A percentile compares a stretch with the other conserved stretches of the same genome.
phyloP scores from a whole-genome alignment of 2,329 filamentous ascomycete genomes.

The Lecanicillium sp. region DNA sequence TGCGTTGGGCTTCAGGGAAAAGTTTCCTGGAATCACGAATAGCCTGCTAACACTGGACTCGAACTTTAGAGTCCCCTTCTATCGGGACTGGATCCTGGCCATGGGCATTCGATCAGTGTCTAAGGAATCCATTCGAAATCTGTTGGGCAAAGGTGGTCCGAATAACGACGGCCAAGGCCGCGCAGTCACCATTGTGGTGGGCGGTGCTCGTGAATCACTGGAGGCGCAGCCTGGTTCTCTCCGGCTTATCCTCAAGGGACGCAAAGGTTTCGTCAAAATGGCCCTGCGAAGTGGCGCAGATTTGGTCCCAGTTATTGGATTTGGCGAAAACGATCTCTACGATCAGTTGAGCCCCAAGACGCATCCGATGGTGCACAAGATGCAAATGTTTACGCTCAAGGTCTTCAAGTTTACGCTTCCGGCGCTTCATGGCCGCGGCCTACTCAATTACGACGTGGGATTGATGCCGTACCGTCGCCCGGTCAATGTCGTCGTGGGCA shows the following conservation, averaged over 20 bases:
- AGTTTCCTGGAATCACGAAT: conserved; percentile 94
- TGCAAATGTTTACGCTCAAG: conserved; percentile 79
- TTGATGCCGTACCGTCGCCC: conserved; percentile 87
- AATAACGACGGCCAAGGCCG: conserved; percentile 82
- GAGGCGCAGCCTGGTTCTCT: conserved; percentile 75
- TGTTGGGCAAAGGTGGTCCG: conserved; percentile 69
- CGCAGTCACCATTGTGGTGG: conserved; percentile 93
- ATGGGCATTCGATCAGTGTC: conserved; percentile 86
- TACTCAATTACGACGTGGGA: conserved; percentile 97
- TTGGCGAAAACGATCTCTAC: conserved; percentile 95
- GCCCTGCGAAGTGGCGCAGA: conserved; percentile 89
- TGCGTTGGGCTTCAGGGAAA: conserved; percentile 73
- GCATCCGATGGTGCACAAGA: conserved; percentile 71
- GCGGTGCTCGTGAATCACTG: conserved; percentile 85
- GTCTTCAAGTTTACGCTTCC: conserved; percentile 88
- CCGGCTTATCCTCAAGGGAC: conserved; percentile 69
- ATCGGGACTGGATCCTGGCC: conserved; percentile 86
- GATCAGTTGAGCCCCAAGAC: conserved; percentile 73
- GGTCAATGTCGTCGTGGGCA: conserved; percentile 83
- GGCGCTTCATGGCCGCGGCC: conserved; percentile 79
- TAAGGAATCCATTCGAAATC: conserved; percentile 83
- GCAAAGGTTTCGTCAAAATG: conserved; percentile 91
- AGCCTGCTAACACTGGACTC: conserved; percentile 88
- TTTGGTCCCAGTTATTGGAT: conserved; percentile 82
- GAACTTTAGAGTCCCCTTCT: conserved; percentile 90